Evolutionary conservation across 2,329 filamentous ascomycete species (phyloP), one percentile per base, ranked within the genome.

Genomic region (Alternaria triticimaculans): DNA sequence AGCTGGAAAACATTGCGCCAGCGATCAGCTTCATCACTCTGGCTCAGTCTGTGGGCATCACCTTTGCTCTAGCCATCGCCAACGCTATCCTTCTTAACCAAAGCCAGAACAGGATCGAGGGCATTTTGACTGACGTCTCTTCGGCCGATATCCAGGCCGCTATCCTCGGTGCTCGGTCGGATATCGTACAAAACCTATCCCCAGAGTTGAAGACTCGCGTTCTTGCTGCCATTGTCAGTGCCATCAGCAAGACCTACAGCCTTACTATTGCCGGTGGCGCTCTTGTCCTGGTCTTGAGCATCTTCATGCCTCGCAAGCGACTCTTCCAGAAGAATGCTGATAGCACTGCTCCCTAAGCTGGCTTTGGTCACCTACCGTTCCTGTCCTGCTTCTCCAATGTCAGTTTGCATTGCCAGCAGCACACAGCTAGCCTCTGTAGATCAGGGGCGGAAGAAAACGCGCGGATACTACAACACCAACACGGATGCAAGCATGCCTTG

Each of bases 1-100:
- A 61, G 7, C 58, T 62, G 3, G 41, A 64, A 14, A 41, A 65
- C 3, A 60, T 67, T 41, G 33, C 66, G 3, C 41, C 33, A 3
- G 66, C 69, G 2, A 55, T 72, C 18, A 65, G 63, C 14, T 63
- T 72, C 28, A 67, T 74, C 45, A 64, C 30, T 2, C 23, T 64
- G 10, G 64, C 59, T 5, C 72, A 74, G 37, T 54, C 66, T 11
- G 20, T 57, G 8, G 68, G 62, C 9, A 68, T 64, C 20, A 62
- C 65, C 28, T 12, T 57, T 44, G 44, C 28, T 59, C 10, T 44
- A 55, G 44, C 60, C 60, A n/a, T 25, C 60, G 14, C 37, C 37
- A 41, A 41, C n/a, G 37, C 37, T 41, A 41, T 41, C 37, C 37
- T 41, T 41, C 37, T 41, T 4, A 41, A 41, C 37, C 37, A 41